Evolutionary conservation across 768 basidiomycete species (phyloP).

Genomic region (Termitomyces sp.): DNA sequence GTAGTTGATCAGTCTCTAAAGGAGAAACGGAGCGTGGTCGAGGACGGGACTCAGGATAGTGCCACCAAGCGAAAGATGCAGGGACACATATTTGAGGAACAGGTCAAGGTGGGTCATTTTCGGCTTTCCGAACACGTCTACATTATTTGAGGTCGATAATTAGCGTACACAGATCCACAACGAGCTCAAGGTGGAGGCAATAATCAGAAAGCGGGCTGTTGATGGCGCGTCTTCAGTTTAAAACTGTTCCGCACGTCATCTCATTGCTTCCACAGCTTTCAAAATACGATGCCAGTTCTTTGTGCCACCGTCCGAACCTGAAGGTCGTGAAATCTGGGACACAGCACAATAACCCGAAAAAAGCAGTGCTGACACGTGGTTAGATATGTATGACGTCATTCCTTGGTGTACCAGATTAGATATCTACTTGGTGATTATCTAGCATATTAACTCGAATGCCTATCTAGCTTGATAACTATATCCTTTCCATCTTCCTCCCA

Average conservation of each 20-base stretch:
- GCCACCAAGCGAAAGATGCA: slow-evolving; percentile 45
- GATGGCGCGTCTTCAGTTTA: slow-evolving; percentile 49
- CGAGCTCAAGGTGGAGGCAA: slow-evolving; percentile 68
- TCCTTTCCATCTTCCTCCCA: slow-evolving; percentile 1
- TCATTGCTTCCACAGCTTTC: slow-evolving; percentile 49
- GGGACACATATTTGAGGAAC: slow-evolving; percentile 56
- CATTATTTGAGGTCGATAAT: slow-evolving; percentile 7
- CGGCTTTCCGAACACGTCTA: background rate
- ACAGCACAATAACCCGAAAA: slow-evolving; percentile 17
- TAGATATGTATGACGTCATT: slow-evolving; percentile 13
- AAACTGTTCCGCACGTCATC: slow-evolving; percentile 1
- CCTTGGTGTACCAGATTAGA: too few relatives aligned
- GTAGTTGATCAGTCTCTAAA: slow-evolving; percentile 63
- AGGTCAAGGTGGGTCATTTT: slow-evolving; percentile 55
- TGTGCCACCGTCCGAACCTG: slow-evolving; percentile 58
- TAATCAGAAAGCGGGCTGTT: slow-evolving; percentile 64
- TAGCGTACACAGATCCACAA: slow-evolving; percentile 75
- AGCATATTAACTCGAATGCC: too few relatives aligned
- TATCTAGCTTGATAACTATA: background rate
- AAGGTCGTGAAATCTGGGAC: slow-evolving; percentile 57
- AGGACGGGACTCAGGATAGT: slow-evolving; percentile 40
- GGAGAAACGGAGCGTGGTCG: slow-evolving; percentile 48
- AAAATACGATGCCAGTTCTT: slow-evolving; percentile 78
- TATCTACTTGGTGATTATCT: too few relatives aligned
- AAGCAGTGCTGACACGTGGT: background rate